These are phyloP conservation scores for Tolypocladium nubicola DNA, from an alignment of 2,329 filamentous ascomycete genomes.

Conservation along the genomic window DNA sequence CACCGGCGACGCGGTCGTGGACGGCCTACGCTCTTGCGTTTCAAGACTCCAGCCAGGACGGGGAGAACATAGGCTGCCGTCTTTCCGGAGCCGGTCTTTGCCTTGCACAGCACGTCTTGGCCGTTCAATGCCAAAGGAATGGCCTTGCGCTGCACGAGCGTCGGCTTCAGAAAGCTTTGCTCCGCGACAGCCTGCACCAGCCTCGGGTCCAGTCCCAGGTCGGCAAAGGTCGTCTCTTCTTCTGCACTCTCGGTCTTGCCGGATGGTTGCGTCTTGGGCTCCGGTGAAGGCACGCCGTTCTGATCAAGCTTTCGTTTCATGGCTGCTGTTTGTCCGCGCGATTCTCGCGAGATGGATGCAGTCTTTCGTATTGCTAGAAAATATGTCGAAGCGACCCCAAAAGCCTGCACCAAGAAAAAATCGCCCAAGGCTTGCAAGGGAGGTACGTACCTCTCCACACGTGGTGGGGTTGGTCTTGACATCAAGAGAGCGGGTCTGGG, in stretches of 20 bases:
- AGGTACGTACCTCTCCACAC: background rate
- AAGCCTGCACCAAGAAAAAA: background rate
- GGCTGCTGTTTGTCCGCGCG: background rate
- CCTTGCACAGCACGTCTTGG: slow-evolving; percentile 81
- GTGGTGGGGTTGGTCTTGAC: background rate
- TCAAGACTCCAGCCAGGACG: slow-evolving; percentile 74
- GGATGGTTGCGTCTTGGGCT: slow-evolving; percentile 8
- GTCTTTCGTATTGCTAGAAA: background rate
- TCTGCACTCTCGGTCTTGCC: slow-evolving; percentile 21
- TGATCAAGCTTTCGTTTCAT: slow-evolving; percentile 56
- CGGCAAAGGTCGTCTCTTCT: slow-evolving; percentile 52
- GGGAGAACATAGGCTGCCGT: slow-evolving; percentile 93
- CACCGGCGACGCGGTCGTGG: no score
- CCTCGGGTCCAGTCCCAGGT: slow-evolving; percentile 72
- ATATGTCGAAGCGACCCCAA: background rate
- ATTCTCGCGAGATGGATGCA: background rate
- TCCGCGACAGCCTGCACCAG: slow-evolving; percentile 77
- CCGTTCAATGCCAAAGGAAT: slow-evolving; percentile 84
- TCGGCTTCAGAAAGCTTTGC: slow-evolving; percentile 76
- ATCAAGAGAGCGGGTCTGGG: background rate
- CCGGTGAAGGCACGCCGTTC: slow-evolving; percentile 35
- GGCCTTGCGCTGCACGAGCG: slow-evolving; percentile 76
- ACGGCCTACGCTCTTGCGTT: slow-evolving; percentile 54
- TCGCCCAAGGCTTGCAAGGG: background rate
- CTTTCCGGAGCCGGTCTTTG: slow-evolving; percentile 93